Evolutionary conservation across 768 basidiomycete genomes (phyloP), one percentile per base, ranked within the genome.

Genomic region (Tricholoma furcatifolium): DNA sequence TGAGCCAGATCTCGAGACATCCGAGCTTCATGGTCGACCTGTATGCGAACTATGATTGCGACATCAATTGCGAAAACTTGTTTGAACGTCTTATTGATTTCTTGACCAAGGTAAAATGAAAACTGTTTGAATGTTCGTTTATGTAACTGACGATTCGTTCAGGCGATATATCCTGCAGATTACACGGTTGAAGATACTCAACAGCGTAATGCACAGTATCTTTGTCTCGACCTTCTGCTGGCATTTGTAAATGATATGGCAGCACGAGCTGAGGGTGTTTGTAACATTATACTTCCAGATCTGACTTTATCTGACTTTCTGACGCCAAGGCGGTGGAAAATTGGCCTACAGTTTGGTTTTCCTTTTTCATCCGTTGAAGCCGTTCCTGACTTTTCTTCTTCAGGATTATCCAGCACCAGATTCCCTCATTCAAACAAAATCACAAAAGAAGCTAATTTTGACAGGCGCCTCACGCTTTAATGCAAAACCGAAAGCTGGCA

Each of bases 1-100:
- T 98, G 21, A 81, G 80, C 49, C 87, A 91, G 49, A 81, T 95
- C 40, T 87, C 91, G 14, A 78, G 88, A 2, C 84, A 89, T 61
- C 83, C 91, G 2, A 91, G 87, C 64, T 95, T 96, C 73, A 93
- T 97, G 89, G 91, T 96, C 42, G 93, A 98, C 62, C 74, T 97
- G 12, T 99, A 93, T 73, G 80, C 85, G 50, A 99, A 98, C 67
- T 99, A 98, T 68, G 97, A 99, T 65, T 98, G 94, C 63, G 93
- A 97, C 63, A 84, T 89, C 58, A 96, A 98, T 63, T 93, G 92
- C 67, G 97, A 98, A 73, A 96, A 98, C 67, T 70, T 98, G 51
- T 96, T 95, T 60, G 95, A 98, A 65, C 78, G 91, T 14, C 71
- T 98, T 18, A 74, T 95, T 54, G 90, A 87, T 21, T 97, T 98